These are phyloP conservation scores for Ailanthus altissimus DNA, from an alignment of 345 rosid species.

Conservation along the genomic window DNA sequence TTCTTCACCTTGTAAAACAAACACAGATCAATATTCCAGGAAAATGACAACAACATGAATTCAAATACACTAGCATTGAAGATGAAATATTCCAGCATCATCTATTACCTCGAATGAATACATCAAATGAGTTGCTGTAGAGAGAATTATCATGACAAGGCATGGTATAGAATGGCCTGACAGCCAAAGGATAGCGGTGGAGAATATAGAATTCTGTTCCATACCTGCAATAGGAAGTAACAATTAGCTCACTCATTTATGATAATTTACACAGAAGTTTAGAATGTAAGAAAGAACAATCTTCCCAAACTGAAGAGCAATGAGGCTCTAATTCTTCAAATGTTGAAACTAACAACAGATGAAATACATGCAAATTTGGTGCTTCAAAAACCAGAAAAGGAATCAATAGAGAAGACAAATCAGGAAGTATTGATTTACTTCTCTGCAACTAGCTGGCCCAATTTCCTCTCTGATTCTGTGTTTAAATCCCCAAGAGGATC, in stretches of 20 bases:
- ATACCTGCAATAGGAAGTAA: slow-evolving; percentile 48
- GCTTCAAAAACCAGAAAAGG: background rate
- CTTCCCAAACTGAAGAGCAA: background rate
- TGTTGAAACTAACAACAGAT: background rate
- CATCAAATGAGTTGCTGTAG: slow-evolving; percentile 92
- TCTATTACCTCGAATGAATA: slow-evolving; percentile 78
- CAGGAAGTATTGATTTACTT: slow-evolving; percentile 45
- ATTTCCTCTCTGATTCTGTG: slow-evolving; percentile 84
- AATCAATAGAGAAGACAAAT: background rate
- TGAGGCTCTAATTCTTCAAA: background rate
- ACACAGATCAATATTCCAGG: background rate
- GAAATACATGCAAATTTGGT: background rate
- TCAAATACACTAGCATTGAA: background rate
- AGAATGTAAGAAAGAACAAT: background rate
- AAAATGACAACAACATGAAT: background rate
- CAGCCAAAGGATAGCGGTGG: slow-evolving; percentile 76
- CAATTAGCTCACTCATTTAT: background rate
- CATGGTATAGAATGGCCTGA: slow-evolving; percentile 96
- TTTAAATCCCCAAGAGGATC: slow-evolving; percentile 91
- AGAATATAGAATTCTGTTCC: slow-evolving; percentile 87
- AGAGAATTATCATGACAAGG: slow-evolving; percentile 69
- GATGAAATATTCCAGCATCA: background rate
- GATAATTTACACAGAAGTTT: background rate
- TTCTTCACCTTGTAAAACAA: background rate
- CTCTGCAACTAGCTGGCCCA: slow-evolving; percentile 83